phyloP scores from a whole-genome alignment of 129 eudicot species.

The Erigeron canadensis region DNA sequence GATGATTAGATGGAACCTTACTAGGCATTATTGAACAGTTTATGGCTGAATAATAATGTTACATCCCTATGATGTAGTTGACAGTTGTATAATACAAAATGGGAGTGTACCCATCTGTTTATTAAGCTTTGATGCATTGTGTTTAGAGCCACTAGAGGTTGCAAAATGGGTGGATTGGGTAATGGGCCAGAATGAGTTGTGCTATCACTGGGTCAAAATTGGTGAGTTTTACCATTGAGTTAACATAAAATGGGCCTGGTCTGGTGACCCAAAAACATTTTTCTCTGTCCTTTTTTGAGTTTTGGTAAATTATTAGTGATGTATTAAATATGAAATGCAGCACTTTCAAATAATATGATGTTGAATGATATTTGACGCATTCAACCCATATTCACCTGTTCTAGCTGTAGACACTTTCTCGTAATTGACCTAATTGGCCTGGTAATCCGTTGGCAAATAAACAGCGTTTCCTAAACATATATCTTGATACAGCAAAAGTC shows the following conservation, averaged over 20 bases:
- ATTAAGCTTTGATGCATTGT: neutral
- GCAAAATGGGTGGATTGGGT: neutral
- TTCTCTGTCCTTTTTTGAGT: neutral
- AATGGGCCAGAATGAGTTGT: neutral
- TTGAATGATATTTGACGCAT: neutral
- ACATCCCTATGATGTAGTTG: constrained; percentile 22
- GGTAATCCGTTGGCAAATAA: too few species aligned
- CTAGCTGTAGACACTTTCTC: neutral
- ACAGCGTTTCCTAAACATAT: too few species aligned
- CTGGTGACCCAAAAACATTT: neutral
- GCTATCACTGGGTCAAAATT: neutral
- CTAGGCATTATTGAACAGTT: constrained; percentile 15
- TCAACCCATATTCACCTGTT: neutral
- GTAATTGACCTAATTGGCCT: too few species aligned
- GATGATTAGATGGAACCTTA: constrained; percentile 11
- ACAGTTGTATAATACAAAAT: constrained; percentile 24
- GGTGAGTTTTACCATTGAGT: neutral
- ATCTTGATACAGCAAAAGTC: too few species aligned
- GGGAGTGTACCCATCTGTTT: constrained; percentile 14
- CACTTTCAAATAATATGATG: neutral
- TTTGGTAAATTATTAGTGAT: neutral
- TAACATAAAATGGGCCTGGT: neutral
- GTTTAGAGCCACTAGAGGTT: neutral
- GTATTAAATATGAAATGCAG: neutral
- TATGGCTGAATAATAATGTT: constrained; percentile 27